Percentiles rank a stretch among this genome's conserved stretches.
These are phyloP conservation scores for Trametes meyenii DNA, from an alignment of 768 basidiomycete species.

Conservation along the genomic window DNA sequence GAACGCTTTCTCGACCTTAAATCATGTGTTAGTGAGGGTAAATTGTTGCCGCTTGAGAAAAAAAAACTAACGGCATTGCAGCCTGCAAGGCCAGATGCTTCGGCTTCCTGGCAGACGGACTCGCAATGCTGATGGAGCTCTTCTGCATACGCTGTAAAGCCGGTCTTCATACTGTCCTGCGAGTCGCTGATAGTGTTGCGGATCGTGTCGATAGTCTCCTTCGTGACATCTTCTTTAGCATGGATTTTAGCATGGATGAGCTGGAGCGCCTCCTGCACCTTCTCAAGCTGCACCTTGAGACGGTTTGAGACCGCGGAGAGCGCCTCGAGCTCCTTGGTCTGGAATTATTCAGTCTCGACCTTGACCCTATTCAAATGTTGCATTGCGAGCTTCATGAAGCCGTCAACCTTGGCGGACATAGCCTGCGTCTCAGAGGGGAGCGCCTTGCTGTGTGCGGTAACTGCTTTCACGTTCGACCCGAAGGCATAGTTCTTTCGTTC, in stretches of 20 bases:
- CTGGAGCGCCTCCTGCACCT: slow-evolving; percentile 53
- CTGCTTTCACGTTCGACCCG: slow-evolving; percentile 64
- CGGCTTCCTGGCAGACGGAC: slow-evolving; percentile 49
- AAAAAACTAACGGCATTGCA: slow-evolving; percentile 46
- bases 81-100: slow-evolving; percentile 45
- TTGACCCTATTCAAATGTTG: slow-evolving; percentile 58
- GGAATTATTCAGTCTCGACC: slow-evolving; percentile 57
- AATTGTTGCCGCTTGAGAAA: background rate
- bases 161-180: slow-evolving; percentile 53
- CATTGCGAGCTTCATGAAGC: slow-evolving; percentile 59
- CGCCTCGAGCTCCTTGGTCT: slow-evolving; percentile 57
- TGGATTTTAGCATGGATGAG: too few relatives aligned
- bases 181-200: slow-evolving; percentile 54
- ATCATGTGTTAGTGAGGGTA: background rate
- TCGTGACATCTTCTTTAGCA: slow-evolving; percentile 57
- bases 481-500: slow-evolving; percentile 75
- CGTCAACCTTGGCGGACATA: slow-evolving; percentile 60
- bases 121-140: slow-evolving; percentile 52
- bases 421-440: slow-evolving; percentile 55
- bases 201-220: slow-evolving; percentile 52
- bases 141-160: slow-evolving; percentile 57
- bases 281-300: slow-evolving; percentile 61
- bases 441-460: slow-evolving; percentile 60
- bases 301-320: slow-evolving; percentile 52
- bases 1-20: slow-evolving; percentile 60